Conservation (phyloP, 2,329 filamentous ascomycete species). For the Penicillium sp. region DNA sequence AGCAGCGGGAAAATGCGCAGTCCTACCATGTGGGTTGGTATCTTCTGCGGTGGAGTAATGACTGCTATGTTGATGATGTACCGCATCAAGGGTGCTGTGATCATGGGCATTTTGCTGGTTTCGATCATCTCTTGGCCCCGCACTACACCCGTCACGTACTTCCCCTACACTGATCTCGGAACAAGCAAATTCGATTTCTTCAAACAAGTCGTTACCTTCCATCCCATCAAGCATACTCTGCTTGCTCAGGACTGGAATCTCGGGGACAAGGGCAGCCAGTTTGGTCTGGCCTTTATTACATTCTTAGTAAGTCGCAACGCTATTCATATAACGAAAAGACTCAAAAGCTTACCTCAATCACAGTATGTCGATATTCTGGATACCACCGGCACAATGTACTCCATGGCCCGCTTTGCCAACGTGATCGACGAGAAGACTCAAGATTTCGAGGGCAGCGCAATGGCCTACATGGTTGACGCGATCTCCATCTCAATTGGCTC, state of each 20-base stretch:
- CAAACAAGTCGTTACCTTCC: conserved; percentile 82
- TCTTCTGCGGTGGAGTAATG: conserved; percentile 79
- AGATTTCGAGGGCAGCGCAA: conserved; percentile 81
- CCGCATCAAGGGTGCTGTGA: conserved; percentile 82
- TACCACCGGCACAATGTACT: conserved; percentile 81
- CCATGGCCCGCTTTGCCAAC: conserved; percentile 81
- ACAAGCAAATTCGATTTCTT: conserved; percentile 78
- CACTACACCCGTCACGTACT: conserved; percentile 72
- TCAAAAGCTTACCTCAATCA: neutral
- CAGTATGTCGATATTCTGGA: conserved; percentile 84
- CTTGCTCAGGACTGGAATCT: conserved; percentile 74
- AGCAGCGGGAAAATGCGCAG: conserved; percentile 72
- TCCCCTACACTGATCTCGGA: conserved; percentile 69
- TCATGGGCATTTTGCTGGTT: conserved; percentile 77
- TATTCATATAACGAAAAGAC: neutral
- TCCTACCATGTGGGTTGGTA: conserved; percentile 82
- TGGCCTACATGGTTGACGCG: conserved; percentile 81
- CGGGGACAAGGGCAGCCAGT: conserved; percentile 67
- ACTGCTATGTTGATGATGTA: conserved; percentile 81
- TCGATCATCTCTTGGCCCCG: conserved; percentile 88
- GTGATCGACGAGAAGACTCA: conserved; percentile 78
- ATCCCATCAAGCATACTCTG: conserved; percentile 68
- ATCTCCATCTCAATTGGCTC: conserved; percentile 76
- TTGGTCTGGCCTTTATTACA: conserved; percentile 79
- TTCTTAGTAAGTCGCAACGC: conserved; percentile 55